phyloP scores from a whole-genome alignment of 2,329 filamentous ascomycete species.

The Penicillium aurantiogriseum region DNA sequence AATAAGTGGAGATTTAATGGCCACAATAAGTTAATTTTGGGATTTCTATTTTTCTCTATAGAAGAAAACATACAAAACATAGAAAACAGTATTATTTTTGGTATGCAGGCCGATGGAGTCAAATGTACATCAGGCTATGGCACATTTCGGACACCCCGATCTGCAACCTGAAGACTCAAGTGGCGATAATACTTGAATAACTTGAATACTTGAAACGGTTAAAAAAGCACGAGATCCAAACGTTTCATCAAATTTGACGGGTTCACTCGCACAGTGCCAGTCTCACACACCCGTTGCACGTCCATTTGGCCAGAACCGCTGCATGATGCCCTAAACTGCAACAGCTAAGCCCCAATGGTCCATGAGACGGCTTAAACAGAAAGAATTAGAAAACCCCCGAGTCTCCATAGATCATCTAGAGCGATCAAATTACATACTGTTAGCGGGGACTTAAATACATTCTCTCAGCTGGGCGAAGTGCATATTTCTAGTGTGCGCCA shows the following conservation, averaged over 20 bases:
- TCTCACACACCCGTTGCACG: conserved; percentile 25
- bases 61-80: not conserved
- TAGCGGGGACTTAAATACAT: conserved; percentile 2
- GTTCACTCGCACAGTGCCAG: conserved; percentile 16
- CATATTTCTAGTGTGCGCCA: conserved; percentile 8
- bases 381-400: not conserved
- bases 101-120: conserved; percentile 10
- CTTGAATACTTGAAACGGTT: conserved; percentile 14
- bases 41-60: conserved; percentile 1
- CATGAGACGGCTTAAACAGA: conserved; percentile 20
- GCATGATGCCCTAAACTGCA: conserved; percentile 29
- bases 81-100: conserved; percentile 7
- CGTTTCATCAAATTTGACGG: conserved; percentile 14
- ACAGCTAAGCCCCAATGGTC: conserved; percentile 36
- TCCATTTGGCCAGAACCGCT: conserved; percentile 24
- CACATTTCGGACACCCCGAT: conserved; percentile 21
- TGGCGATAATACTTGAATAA: conserved; percentile 11
- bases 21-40: conserved; percentile 8
- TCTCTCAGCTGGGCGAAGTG: conserved; percentile 8
- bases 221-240: conserved; percentile 2
- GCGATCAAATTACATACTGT: not conserved
- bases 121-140: not conserved
- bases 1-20: conserved; percentile 16
- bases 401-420: conserved; percentile 5
- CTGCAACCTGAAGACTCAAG: conserved; percentile 8